A percentile compares a stretch with the other conserved stretches of the same genome.
Evolutionary conservation across 2,329 filamentous ascomycete species (phyloP).

Genomic region (Juglanconis juglandina): DNA sequence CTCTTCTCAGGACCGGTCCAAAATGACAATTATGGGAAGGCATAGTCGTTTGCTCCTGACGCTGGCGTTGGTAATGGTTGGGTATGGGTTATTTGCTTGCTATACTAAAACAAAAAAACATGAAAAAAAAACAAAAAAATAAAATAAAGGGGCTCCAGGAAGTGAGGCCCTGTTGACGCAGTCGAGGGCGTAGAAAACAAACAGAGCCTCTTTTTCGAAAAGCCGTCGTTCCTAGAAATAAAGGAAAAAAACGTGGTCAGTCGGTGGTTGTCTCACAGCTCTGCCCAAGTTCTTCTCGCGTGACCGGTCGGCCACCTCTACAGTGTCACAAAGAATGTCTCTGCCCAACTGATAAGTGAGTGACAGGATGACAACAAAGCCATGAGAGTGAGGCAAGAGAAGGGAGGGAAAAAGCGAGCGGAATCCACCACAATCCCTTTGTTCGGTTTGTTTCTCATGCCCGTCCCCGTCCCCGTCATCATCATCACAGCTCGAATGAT

Average conservation of each 20-base stretch:
- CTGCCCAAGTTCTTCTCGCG: not conserved
- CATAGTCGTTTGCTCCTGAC: conserved; percentile 2
- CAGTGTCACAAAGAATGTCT: conserved; percentile 14
- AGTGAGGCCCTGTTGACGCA: not conserved
- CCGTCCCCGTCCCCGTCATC: not conserved
- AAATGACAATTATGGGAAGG: not conserved
- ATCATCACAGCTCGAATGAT: not conserved
- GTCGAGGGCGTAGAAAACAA: not conserved
- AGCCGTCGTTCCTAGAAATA: not conserved
- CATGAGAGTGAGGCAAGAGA: not conserved
- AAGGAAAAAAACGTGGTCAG: not conserved
- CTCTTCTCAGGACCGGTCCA: conserved; percentile 4
- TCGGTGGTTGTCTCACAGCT: conserved; percentile 8
- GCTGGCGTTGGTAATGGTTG: not conserved
- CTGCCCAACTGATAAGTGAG: not conserved
- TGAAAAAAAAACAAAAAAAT: not conserved
- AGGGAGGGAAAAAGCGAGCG: not conserved
- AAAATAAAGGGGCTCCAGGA: not conserved
- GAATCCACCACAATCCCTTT: conserved; percentile 1
- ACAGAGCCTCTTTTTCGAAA: not conserved
- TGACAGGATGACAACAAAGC: not conserved
- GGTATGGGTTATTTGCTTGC: not conserved
- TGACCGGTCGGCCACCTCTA: not conserved
- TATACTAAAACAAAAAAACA: not conserved
- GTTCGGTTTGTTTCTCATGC: conserved; percentile 1